Evolutionary conservation across 495 filamentous ascomycete genomes (phyloP), one percentile per base, ranked within the genome.

Genomic region (Staphylotrichum longicolle): DNA sequence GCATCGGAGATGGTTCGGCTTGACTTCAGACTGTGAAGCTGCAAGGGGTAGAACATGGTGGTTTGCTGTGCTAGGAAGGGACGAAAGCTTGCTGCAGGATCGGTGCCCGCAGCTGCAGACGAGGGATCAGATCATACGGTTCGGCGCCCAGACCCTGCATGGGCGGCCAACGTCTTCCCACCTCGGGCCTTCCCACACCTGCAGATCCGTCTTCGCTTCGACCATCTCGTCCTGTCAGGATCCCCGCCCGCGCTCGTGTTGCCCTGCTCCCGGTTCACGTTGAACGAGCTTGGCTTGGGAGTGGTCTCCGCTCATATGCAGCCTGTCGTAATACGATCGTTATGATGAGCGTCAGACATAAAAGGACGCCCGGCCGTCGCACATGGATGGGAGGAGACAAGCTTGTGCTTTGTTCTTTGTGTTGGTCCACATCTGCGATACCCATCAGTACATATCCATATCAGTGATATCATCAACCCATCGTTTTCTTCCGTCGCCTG

Each of bases 41-140:
- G 20, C 20, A 27, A 27, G 20, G 20, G 20, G 20, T 27, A 27
- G 20, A 27, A 8, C 41, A 44, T 27, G 20, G 20, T 27, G 20
- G 20, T 27, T 27, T 27, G 20, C 20, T 0, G 0, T 27, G 1
- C 20, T 27, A 1, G 20, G 20, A 27, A 27, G 20, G 20, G 20
- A 27, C 20, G 20, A 27, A 27, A 27, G 20, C 20, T 27, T 27
- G 20, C 20, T 27, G 20, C 20, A 27, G 20, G 20, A 27, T 27
- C 20, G 20, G 20, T 27, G 20, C 20, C 20, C 20, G 20, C 20
- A 27, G 20, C 20, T 27, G 20, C 20, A 27, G 20, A 27, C 20
- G 20, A 27, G 20, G 20, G 20, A 0, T 20, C 49, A 34, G 27
- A 66, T 66, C 64, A 63, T 63, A 63, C 56, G 63, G 63, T 66